Evolutionary conservation across 2,329 filamentous ascomycete species (phyloP).

Genomic region (Venturiaceae sp.): DNA sequence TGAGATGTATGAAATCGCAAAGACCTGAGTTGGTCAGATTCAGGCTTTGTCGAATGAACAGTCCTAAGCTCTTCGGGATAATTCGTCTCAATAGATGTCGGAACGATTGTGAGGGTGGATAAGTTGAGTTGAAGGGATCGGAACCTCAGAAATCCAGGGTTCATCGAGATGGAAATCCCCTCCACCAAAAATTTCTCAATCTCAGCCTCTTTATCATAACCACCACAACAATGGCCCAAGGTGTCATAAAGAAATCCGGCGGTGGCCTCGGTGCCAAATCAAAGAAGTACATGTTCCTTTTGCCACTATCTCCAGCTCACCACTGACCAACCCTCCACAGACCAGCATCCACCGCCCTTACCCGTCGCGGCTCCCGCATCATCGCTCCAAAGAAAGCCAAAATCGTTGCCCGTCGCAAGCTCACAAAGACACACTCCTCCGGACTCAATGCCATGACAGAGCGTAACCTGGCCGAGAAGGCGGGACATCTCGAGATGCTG

Average conservation of each 20-base stretch:
- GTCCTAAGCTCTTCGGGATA: background rate
- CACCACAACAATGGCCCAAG: constrained; percentile 34
- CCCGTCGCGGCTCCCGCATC: constrained; percentile 45
- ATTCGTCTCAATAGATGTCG: too few species aligned
- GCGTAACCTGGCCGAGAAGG: constrained; percentile 53
- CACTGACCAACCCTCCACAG: background rate
- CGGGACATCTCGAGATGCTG: constrained; percentile 61
- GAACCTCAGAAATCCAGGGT: background rate
- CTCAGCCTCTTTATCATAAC: background rate
- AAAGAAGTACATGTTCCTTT: constrained; percentile 24
- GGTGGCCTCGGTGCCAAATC: constrained; percentile 19
- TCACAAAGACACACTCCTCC: constrained; percentile 53
- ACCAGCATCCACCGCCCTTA: constrained; percentile 23
- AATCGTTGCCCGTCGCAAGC: constrained; percentile 50
- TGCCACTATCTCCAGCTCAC: background rate
- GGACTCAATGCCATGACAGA: constrained; percentile 59
- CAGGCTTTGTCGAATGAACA: background rate
- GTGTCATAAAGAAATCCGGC: constrained; percentile 34
- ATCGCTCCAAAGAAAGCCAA: constrained; percentile 58
- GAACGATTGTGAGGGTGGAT: background rate
- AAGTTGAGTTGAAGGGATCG: background rate
- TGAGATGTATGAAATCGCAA: background rate
- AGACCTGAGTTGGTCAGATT: background rate
- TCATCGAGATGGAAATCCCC: background rate
- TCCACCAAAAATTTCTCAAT: background rate